Evolutionary conservation across 225 moss, liverwort and hornwort genomes (phyloP).

Genomic region (Pseudoscleropodium purum): DNA sequence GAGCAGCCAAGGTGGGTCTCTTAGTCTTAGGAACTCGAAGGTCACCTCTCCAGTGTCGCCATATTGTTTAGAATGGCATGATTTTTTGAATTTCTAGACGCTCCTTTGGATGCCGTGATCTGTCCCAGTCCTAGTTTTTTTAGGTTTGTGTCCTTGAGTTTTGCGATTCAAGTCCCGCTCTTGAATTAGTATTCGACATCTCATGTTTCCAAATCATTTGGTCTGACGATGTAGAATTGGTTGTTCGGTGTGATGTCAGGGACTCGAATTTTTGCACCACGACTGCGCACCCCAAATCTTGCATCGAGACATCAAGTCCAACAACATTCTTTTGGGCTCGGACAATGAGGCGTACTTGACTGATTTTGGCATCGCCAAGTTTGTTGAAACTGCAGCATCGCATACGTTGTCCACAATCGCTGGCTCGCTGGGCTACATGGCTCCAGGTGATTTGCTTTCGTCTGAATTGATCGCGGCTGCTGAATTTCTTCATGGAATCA

Average conservation of each 20-base stretch:
- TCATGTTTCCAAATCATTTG: not conserved
- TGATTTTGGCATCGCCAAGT: not conserved
- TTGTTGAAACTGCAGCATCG: not conserved
- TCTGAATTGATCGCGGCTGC: not conserved
- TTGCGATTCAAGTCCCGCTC: not conserved
- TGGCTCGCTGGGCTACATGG: not conserved
- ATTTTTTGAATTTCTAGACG: not conserved
- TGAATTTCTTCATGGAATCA: not conserved
- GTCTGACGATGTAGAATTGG: not conserved
- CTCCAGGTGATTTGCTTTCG: not conserved
- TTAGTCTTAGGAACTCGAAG: not conserved
- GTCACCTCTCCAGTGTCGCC: not conserved
- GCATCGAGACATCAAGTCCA: not conserved
- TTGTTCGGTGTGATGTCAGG: not conserved
- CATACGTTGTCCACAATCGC: not conserved
- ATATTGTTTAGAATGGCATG: not conserved
- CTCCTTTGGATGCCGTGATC: not conserved
- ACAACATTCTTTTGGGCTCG: not conserved
- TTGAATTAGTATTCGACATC: not conserved
- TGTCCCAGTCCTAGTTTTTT: not conserved
- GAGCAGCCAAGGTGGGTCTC: not conserved
- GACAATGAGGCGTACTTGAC: not conserved
- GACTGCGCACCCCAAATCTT: not conserved
- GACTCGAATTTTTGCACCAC: not conserved
- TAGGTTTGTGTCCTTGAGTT: not conserved